Evolutionary conservation across 495 filamentous ascomycete species (phyloP).

Genomic region (Aspergillus incahuasiensis): DNA sequence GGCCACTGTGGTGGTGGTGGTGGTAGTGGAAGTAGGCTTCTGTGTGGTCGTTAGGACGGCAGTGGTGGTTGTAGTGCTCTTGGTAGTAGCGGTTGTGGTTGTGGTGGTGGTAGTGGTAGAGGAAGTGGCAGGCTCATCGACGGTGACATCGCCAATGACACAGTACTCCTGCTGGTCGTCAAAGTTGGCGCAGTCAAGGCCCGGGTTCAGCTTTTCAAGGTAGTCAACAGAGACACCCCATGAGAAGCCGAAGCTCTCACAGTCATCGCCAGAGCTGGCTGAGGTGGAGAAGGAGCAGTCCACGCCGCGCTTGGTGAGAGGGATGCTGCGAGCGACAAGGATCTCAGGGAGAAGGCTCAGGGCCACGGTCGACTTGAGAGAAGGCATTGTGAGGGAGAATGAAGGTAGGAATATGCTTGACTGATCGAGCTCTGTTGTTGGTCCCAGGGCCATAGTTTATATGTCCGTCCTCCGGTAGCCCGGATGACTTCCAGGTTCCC

Average conservation of each 20-base stretch:
- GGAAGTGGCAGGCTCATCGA: not conserved
- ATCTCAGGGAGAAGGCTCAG: not conserved
- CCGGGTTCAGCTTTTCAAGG: not conserved
- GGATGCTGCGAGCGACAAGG: not conserved
- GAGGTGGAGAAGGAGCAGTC: not conserved
- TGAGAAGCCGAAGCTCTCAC: not conserved
- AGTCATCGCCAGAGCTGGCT: slow-evolving; percentile 6
- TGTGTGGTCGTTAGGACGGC: not conserved
- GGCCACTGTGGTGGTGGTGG: not conserved
- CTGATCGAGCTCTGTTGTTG: not conserved
- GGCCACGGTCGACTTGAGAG: not conserved
- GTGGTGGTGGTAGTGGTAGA: not conserved
- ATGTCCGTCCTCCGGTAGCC: not conserved
- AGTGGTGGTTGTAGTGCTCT: not conserved
- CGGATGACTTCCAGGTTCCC: not conserved
- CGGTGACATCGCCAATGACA: not conserved
- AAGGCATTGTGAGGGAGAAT: not conserved
- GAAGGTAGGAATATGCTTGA: not conserved
- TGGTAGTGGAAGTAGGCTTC: not conserved
- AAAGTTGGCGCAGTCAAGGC: slow-evolving; percentile 20
- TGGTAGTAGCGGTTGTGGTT: not conserved
- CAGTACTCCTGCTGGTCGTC: not conserved
- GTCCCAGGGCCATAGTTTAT: not conserved
- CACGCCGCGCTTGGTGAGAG: not conserved
- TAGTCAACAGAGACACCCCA: slow-evolving; percentile 1